phyloP scores from a whole-genome alignment of 2,329 filamentous ascomycete species.

The Beauveria sp. region DNA sequence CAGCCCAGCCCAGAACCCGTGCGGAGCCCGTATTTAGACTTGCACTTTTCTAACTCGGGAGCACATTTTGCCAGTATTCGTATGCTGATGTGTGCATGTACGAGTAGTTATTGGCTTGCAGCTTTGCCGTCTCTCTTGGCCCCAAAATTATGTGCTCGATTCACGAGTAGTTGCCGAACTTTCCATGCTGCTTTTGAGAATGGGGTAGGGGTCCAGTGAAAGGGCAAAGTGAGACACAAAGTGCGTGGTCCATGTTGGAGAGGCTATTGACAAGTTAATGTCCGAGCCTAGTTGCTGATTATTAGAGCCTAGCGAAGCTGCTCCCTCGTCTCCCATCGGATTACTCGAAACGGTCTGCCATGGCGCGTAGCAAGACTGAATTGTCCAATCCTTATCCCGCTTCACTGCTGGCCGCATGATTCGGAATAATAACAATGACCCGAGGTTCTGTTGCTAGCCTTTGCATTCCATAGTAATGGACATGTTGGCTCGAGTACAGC shows the following conservation, averaged over 20 bases:
- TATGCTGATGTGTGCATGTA: no score
- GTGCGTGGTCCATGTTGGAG: not conserved
- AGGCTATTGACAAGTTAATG: no score
- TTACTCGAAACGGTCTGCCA: conserved; percentile 8
- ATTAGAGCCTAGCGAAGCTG: not conserved
- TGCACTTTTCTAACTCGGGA: not conserved
- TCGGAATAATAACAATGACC: not conserved
- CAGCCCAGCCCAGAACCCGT: not conserved
- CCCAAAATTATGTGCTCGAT: not conserved
- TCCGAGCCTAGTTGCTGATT: no score
- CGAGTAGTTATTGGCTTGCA: no score
- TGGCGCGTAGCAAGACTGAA: not conserved
- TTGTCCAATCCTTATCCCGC: not conserved
- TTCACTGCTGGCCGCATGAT: conserved; percentile 2
- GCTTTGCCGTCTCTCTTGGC: no score
- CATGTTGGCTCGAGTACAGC: not conserved
- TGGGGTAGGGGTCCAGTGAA: not conserved
- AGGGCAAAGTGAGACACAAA: not conserved
- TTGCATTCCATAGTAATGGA: not conserved
- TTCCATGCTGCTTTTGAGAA: not conserved
- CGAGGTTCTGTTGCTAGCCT: not conserved
- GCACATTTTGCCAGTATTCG: no score
- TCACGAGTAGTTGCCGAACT: not conserved
- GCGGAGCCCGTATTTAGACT: not conserved
- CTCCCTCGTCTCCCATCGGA: not conserved